Evolutionary conservation across 2,329 filamentous ascomycete genomes (phyloP).

Genomic region (Neospermospora avenae): DNA sequence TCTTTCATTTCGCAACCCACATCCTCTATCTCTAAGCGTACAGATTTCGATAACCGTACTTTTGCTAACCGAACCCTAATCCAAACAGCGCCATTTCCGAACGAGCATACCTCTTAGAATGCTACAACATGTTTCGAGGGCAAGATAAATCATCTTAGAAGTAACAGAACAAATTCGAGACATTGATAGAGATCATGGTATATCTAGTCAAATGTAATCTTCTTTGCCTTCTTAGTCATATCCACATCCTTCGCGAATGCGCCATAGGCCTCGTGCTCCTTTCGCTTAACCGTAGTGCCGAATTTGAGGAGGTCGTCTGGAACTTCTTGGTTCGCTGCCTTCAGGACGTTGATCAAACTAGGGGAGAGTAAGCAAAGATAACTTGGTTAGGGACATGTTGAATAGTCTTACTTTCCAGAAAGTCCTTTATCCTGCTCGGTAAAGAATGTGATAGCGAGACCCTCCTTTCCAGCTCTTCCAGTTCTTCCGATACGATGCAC

Average conservation of each 20-base stretch:
- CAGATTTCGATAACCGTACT: not conserved
- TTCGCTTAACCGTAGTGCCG: conserved; percentile 98
- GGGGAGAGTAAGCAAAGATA: not conserved
- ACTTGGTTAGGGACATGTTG: not conserved
- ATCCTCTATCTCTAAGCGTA: not conserved
- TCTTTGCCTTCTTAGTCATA: conserved; percentile 78
- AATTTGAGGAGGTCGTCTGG: conserved; percentile 92
- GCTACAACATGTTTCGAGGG: conserved; percentile 45
- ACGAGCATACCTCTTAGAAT: conserved; percentile 50
- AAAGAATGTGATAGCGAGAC: conserved; percentile 88
- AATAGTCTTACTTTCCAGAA: conserved; percentile 75
- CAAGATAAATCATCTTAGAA: conserved; percentile 16
- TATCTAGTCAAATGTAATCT: conserved; percentile 79
- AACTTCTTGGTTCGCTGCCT: conserved; percentile 85
- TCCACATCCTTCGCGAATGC: conserved; percentile 93
- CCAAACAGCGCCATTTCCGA: conserved; percentile 49
- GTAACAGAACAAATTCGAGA: not conserved
- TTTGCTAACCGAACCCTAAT: conserved; percentile 7
- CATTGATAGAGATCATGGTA: not conserved
- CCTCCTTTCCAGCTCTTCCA: conserved; percentile 85
- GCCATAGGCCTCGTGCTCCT: conserved; percentile 91
- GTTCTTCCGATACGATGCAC: conserved; percentile 96
- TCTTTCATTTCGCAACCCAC: not conserved
- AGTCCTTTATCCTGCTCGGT: conserved; percentile 92
- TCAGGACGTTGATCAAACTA: conserved; percentile 90